Evolutionary conservation across 1,284 basidiomycete species (phyloP), one percentile per base, ranked within the genome.

Genomic region (Malassezia obtusa): DNA sequence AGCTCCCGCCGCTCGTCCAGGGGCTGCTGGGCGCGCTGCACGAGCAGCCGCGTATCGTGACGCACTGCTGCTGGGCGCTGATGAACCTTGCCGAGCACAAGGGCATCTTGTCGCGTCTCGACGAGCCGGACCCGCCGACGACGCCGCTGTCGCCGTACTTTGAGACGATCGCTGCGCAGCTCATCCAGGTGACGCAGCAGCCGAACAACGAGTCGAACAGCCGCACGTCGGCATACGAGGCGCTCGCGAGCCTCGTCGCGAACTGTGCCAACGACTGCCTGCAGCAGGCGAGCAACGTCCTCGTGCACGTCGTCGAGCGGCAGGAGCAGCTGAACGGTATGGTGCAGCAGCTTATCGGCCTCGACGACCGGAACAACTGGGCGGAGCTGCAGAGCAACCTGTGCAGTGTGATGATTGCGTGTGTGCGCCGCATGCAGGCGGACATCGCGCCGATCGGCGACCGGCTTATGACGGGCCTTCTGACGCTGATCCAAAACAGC

Each of bases 311-410:
- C 57, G 79, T 98, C 25, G 79, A 82, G 44, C 82, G 92, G 38
- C 92, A 94, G 82, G 90, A 96, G 71, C 84, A 86, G 48, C 79
- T 98, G 22, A 77, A 96, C 41, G 77, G 76, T 49, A 82, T 96
- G 77, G 65, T 63, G 7, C 48, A 47, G 37, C 92, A 98, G 78
- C 86, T 98, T 48, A 79, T 99, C 40, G 94, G 92, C 47, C 80
- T 85, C 38, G 92, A 99, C 76, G 92, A 99, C 74, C 83, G 89
- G 62, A 92, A 92, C 77, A 98, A 96, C 79, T 96, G 92, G 89
- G 92, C 91, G 72, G 92, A 99, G 75, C 79, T 99, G 37, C 91
- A 96, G 76, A 86, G 88, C 77, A 94, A 92, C 77, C 82, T 96
- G 68, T 95, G 90, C 76, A 85, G 85, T 43, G 69, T 71, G 15